Evolutionary conservation across 2,329 filamentous ascomycete species (phyloP), one percentile per base, ranked within the genome.

Genomic region (Calonectria pseudoreteaudii): DNA sequence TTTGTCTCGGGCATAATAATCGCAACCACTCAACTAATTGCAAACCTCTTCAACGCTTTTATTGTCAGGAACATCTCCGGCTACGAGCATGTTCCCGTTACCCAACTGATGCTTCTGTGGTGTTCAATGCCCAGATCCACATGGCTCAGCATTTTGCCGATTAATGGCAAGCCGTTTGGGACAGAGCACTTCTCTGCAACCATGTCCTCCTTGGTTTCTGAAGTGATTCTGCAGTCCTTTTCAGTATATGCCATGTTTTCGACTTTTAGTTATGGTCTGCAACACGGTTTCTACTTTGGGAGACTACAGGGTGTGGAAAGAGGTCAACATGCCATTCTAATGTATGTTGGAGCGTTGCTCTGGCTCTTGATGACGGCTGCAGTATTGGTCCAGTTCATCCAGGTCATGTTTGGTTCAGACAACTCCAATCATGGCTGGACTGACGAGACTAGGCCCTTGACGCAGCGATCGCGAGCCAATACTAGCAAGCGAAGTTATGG

Each of bases 71-170:
- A 10, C 0, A 69, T 67, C 0, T 23, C 50, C 1, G 74, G 74
- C 0, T 78, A 77, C 10, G 66, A 50, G 4, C 0, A 47, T 9
- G 16, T 75, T 13, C 66, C 76, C 0, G 8, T 36, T 1, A 0
- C 56, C 2, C 56, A 68, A 3, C 6, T 78, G 3, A 9, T 53
- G 1, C 49, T 78, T 6, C 66, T 78, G 1, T 65, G 62, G 30
- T 78, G 69, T 2, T 68, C 72, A 3, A 41, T 76, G 5, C 76
- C 74, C 36, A 69, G 70, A 6, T 16, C 75, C 4, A 28, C 30
- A 2, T 78, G 74, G 70, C 65, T 75, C 5, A 28, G 18, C 0
- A 60, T 74, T 9, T 68, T 44, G n/a, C 58, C 30, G 16, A n/a
- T 65, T 38, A 13, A 18, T 58, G 26, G 28, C 5, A 26, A 47